Evolutionary conservation across 2,329 filamentous ascomycete genomes (phyloP).

Genomic region (Exophiala xenobiotica): DNA sequence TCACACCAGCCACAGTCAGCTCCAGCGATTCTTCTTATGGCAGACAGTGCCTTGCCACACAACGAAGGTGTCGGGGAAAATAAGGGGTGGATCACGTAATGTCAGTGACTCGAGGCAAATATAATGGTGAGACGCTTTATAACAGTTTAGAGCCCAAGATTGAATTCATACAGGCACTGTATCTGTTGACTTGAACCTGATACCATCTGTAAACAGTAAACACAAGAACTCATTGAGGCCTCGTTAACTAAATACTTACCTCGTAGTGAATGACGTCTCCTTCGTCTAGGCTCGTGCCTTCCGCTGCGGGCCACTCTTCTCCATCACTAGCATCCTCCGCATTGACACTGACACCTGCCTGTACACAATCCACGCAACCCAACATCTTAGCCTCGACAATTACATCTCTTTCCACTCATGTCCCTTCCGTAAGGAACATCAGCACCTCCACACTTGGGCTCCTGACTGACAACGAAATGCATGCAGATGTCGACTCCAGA

Average conservation of each 20-base stretch:
- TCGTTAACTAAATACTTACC: no score
- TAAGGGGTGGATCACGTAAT: not conserved
- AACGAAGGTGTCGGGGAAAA: not conserved
- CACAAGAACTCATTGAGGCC: no score
- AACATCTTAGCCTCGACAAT: not conserved
- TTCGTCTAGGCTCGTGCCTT: not conserved
- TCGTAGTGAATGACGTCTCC: not conserved
- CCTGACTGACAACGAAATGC: constrained; percentile 15
- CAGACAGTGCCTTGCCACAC: no score
- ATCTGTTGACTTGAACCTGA: no score
- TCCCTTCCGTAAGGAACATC: constrained; percentile 3
- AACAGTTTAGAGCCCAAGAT: no score
- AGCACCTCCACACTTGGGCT: not conserved
- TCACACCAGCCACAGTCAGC: constrained; percentile 1
- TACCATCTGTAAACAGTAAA: no score
- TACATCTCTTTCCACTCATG: constrained; percentile 5
- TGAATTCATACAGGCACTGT: no score
- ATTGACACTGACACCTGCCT: not conserved
- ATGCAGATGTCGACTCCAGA: constrained; percentile 26
- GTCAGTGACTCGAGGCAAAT: not conserved
- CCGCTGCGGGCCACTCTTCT: constrained; percentile 1
- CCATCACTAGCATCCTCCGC: not conserved
- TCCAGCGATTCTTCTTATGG: not conserved
- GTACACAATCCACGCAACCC: not conserved
- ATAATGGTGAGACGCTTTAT: no score